Conservation (phyloP, 2,329 filamentous ascomycete genomes). For the Neonectria coccinea region DNA sequence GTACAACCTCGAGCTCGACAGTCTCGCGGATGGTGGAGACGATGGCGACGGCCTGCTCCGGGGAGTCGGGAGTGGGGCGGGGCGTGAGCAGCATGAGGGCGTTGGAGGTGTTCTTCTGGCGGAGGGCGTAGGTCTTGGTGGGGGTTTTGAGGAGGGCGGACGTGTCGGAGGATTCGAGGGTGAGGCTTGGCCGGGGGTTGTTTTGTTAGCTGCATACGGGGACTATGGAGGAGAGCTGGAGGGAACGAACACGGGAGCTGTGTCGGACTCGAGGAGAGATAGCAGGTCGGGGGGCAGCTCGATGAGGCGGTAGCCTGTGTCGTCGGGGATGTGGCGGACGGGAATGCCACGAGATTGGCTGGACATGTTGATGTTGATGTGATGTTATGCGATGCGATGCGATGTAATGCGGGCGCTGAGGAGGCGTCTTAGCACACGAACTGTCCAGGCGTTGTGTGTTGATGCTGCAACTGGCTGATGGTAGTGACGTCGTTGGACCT, state of each 20-base stretch:
- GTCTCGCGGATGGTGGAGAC: conserved; percentile 72
- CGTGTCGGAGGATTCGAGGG: conserved; percentile 61
- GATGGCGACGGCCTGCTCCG: conserved; percentile 56
- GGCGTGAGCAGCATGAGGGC: conserved; percentile 68
- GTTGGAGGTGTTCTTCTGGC: conserved; percentile 76
- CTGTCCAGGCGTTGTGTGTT: conserved; percentile 3
- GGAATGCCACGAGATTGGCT: conserved; percentile 62
- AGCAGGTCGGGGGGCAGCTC: conserved; percentile 72
- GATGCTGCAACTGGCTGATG: neutral
- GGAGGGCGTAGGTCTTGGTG: conserved; percentile 67
- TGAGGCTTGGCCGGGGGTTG: conserved; percentile 52
- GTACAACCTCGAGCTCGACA: conserved; percentile 66
- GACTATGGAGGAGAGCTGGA: conserved; percentile 9
- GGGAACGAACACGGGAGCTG: conserved; percentile 64
- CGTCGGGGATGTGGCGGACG: conserved; percentile 62
- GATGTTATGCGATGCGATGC: conserved; percentile 2
- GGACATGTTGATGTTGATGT: conserved; percentile 52
- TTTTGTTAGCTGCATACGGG: neutral
- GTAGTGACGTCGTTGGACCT: conserved; percentile 28
- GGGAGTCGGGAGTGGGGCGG: conserved; percentile 24
- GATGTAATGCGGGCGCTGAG: neutral
- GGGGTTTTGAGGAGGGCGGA: conserved; percentile 65
- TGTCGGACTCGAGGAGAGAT: conserved; percentile 64
- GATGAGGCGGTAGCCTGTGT: conserved; percentile 68
- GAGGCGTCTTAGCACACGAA: neutral